Base-by-base conservation (phyloP, 2,329 filamentous ascomycete genomes). In the Volutella citrinella region DNA sequence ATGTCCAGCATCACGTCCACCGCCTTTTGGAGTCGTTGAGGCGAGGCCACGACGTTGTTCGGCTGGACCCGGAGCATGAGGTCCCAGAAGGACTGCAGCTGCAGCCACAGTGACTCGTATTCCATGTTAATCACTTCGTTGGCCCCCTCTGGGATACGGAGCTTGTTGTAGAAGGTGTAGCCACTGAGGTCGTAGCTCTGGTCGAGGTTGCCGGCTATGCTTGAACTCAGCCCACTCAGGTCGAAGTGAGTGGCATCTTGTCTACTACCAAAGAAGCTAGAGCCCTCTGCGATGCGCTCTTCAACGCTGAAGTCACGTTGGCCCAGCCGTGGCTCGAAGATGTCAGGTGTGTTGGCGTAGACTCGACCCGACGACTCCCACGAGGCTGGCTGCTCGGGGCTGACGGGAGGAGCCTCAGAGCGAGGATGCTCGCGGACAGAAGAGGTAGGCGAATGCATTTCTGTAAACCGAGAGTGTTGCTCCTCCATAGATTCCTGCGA, bases 81-180 rank as follows among this genome's bases (percentile, higher is more conserved):
- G 15, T 48, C 46, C 38, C 44, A 45, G 9, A 49, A 46, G 1
- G 41, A 3, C 33, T 48, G 43, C 2, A 38, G 13, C 8, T 34
- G 22, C 0, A 42, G 25, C 47, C 47, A 49, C 5, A 48, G 31
- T 2, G 28, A 22, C 8, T 45, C 38, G 10, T 32, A 42, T 7
- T 36, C 34, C 10, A 21, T 10, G 12, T 20, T 24, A 5, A 35
- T n/a, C 5, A 40, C 30, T 4, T 32, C 29, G 25, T 34, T 36
- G 4, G 30, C 13, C 8, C 13, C 20, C 7, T 30, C 17, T n/a
- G n/a, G n/a, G 2, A 19, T 11, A 7, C 27, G 14, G 10, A 36
- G 4, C 5, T 20, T 19, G 4, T 12, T 16, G 5, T 17, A 19
- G 19, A 43, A 45, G 5, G 19, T 12, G 2, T 12, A 19, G 2